Evolutionary conservation across 1,284 basidiomycete genomes (phyloP).

Genomic region (Boletellus dicymbophilus): DNA sequence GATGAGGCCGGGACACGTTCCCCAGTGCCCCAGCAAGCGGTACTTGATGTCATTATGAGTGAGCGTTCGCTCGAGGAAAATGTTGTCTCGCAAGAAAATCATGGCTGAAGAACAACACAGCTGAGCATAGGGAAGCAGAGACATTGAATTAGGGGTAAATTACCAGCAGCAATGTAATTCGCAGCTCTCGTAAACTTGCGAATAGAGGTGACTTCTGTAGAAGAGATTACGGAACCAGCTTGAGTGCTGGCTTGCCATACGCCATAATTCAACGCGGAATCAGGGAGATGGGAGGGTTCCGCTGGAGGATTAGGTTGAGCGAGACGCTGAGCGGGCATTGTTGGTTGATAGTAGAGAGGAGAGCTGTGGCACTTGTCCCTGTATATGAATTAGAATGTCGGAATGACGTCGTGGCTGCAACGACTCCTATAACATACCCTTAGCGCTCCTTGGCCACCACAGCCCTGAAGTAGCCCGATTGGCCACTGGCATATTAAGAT

Average conservation of each 20-base stretch:
- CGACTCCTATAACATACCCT: no score
- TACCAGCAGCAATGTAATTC: constrained; percentile 67
- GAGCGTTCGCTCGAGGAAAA: constrained; percentile 64
- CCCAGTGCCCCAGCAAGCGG: constrained; percentile 79
- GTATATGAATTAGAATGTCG: no score
- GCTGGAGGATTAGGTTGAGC: constrained; percentile 61
- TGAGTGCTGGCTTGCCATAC: constrained; percentile 47
- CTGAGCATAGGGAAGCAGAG: constrained; percentile 2
- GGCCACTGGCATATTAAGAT: no score
- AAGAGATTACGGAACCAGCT: constrained; percentile 44
- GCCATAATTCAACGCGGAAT: constrained; percentile 46
- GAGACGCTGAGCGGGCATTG: constrained; percentile 61
- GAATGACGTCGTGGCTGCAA: no score
- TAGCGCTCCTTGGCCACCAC: no score
- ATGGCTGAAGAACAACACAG: constrained; percentile 51
- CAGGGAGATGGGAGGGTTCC: constrained; percentile 60
- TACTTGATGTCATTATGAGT: constrained; percentile 72
- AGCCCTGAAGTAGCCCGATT: no score
- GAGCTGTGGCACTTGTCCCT: not conserved
- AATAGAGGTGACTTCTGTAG: constrained; percentile 51
- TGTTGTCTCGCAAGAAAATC: constrained; percentile 81
- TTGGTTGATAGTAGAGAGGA: not conserved
- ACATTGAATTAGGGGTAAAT: not conserved
- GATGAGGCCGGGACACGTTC: constrained; percentile 76
- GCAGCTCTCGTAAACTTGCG: constrained; percentile 59